Conservation (phyloP, 306 rosid species). For the Quillaja saponaria region DNA sequence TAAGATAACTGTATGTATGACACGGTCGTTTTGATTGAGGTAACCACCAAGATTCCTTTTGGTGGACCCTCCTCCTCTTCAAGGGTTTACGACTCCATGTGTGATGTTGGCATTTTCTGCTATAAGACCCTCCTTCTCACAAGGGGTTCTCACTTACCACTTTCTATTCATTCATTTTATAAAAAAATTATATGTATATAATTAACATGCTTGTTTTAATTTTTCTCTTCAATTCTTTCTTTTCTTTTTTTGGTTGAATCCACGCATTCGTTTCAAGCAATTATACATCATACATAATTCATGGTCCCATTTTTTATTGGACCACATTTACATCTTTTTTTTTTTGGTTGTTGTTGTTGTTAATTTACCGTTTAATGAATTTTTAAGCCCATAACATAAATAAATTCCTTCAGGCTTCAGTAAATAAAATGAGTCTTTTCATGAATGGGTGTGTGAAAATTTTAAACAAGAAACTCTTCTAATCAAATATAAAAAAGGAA, state of each 20-base stretch:
- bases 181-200: too few relatives aligned
- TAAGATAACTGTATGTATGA: too few relatives aligned
- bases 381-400: neutral
- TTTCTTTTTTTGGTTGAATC: conserved; percentile 12
- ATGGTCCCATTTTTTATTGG: conserved; percentile 15
- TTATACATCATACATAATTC: too few relatives aligned
- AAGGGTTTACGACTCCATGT: conserved; percentile 62
- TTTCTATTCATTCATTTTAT: too few relatives aligned
- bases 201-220: too few relatives aligned
- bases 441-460: neutral
- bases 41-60: conserved; percentile 47
- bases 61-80: conserved; percentile 49
- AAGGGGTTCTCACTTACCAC: too few relatives aligned
- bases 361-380: too few relatives aligned
- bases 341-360: conserved; percentile 4
- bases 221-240: conserved; percentile 25
- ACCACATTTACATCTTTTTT: conserved; percentile 6
- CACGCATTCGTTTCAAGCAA: too few relatives aligned
- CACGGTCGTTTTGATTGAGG: too few relatives aligned
- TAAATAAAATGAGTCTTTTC: too few relatives aligned
- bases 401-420: too few relatives aligned
- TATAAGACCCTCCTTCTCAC: conserved; percentile 37
- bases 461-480: neutral
- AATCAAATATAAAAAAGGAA: neutral
- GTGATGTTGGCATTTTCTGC: conserved; percentile 65